A percentile compares a stretch with the other conserved stretches of the same genome.
These are phyloP conservation scores for Castanea mollissima DNA, from an alignment of 306 rosid species.

Conservation along the genomic window DNA sequence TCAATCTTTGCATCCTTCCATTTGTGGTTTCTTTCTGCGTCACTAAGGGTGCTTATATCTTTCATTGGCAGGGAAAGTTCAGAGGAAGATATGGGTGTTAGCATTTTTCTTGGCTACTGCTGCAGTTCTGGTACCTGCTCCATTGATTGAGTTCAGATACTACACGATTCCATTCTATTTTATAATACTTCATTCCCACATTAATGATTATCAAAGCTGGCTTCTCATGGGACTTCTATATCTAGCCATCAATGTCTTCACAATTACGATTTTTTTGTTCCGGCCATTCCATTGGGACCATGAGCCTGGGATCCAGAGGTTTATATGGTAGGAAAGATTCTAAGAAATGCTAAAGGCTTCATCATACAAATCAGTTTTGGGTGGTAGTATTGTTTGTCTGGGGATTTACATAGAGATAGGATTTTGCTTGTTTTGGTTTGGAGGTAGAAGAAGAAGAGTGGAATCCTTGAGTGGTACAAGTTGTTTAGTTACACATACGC, in stretches of 20 bases:
- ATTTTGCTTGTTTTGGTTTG: too few relatives aligned
- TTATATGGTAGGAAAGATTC: conserved; percentile 59
- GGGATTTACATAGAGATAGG: not conserved
- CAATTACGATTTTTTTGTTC: conserved; percentile 76
- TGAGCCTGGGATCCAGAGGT: conserved; percentile 83
- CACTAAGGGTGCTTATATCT: not conserved
- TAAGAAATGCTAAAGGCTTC: not conserved
- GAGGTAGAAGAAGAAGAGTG: not conserved
- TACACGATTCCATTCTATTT: conserved; percentile 71
- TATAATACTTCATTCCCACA: conserved; percentile 55
- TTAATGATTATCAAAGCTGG: conserved; percentile 52
- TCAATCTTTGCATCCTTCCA: not conserved
- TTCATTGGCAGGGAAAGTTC: conserved; percentile 48
- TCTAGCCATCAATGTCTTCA: conserved; percentile 53
- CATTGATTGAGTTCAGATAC: conserved; percentile 87
- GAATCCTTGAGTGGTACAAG: not conserved
- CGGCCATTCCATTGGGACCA: conserved; percentile 78
- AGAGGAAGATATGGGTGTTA: conserved; percentile 67
- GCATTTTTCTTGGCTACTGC: conserved; percentile 71
- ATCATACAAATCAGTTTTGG: not conserved
- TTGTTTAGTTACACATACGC: too few relatives aligned
- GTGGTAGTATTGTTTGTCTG: not conserved
- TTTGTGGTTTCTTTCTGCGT: not conserved
- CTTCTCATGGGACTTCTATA: conserved; percentile 48
- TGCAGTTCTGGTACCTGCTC: conserved; percentile 79